phyloP scores from a whole-genome alignment of 2,329 filamentous ascomycete genomes.

The Fusarium azukiicola region DNA sequence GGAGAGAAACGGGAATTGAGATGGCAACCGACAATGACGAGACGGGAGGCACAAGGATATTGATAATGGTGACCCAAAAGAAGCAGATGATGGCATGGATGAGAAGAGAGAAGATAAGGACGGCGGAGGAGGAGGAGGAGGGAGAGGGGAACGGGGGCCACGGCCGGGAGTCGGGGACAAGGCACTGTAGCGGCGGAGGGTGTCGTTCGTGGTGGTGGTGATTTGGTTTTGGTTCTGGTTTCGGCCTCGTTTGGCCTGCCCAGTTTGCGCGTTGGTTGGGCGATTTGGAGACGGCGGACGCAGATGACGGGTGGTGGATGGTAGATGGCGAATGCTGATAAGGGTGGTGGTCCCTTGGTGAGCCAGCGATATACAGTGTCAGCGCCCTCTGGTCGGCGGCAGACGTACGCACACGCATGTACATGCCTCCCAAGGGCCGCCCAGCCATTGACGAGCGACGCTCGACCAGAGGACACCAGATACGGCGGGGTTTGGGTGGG shows the following conservation, averaged over 20 bases:
- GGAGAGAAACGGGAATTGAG: slow-evolving; percentile 23
- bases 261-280: slow-evolving; percentile 37
- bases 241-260: slow-evolving; percentile 36
- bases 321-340: slow-evolving; percentile 52
- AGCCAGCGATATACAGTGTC: slow-evolving; percentile 36
- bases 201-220: slow-evolving; percentile 41
- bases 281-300: slow-evolving; percentile 32
- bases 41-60: slow-evolving; percentile 31
- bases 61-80: slow-evolving; percentile 24
- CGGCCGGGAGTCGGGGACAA: slow-evolving; percentile 42
- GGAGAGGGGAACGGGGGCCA: slow-evolving; percentile 43
- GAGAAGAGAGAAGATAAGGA: slow-evolving; percentile 33
- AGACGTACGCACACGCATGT: slow-evolving; percentile 19
- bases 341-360: slow-evolving; percentile 35
- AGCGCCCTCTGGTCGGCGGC: slow-evolving; percentile 17
- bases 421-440: slow-evolving; percentile 18
- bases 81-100: slow-evolving; percentile 21
- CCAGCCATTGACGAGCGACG: slow-evolving; percentile 31
- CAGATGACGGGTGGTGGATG: slow-evolving; percentile 47
- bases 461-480: slow-evolving; percentile 22
- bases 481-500: slow-evolving; percentile 39
- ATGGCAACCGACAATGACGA: slow-evolving; percentile 20
- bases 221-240: slow-evolving; percentile 41
- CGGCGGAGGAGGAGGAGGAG: slow-evolving; percentile 37
- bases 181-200: slow-evolving; percentile 18